These are phyloP conservation scores for Pythium diclinum DNA, from an alignment of 352 stramenopile genomes.

Conservation along the genomic window DNA sequence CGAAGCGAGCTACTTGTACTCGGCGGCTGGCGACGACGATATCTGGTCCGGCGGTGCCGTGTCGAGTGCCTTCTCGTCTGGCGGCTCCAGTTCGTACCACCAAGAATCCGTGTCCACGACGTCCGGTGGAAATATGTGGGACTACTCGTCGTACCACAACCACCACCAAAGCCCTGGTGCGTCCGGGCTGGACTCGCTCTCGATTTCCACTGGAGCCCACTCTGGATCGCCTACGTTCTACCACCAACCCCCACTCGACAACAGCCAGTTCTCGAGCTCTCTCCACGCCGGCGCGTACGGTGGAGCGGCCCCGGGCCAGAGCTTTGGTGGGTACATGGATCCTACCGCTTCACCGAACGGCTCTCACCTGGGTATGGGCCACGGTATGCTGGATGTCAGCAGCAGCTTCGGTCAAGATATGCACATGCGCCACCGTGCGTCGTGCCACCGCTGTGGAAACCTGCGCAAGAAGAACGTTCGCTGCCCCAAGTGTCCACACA, in stretches of 20 bases:
- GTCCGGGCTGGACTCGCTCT: slow-evolving; percentile 12
- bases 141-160: slow-evolving; percentile 25
- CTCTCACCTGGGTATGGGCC: slow-evolving; percentile 11
- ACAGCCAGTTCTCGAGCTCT: slow-evolving; percentile 17
- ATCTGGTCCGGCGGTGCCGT: slow-evolving; percentile 20
- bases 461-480: slow-evolving; percentile 86
- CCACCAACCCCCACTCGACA: slow-evolving; percentile 14
- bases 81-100: slow-evolving; percentile 14
- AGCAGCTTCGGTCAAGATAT: slow-evolving; percentile 27
- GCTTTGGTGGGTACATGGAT: slow-evolving; percentile 22
- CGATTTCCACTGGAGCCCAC: background rate
- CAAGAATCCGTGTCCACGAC: slow-evolving; percentile 23
- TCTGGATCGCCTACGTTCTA: slow-evolving; percentile 16
- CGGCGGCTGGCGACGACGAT: slow-evolving; percentile 18
- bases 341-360: slow-evolving; percentile 12
- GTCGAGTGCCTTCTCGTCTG: slow-evolving; percentile 19
- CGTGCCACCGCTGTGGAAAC: slow-evolving; percentile 86
- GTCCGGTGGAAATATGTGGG: slow-evolving; percentile 12
- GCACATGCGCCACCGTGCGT: slow-evolving; percentile 71
- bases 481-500: slow-evolving; percentile 81
- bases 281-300: slow-evolving; percentile 14
- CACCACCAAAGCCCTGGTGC: slow-evolving; percentile 6
- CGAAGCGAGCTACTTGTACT: slow-evolving; percentile 27
- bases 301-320: background rate
- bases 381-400: slow-evolving; percentile 21